Evolutionary conservation across 2,329 filamentous ascomycete species (phyloP).

Genomic region (Talaromyces sp.): DNA sequence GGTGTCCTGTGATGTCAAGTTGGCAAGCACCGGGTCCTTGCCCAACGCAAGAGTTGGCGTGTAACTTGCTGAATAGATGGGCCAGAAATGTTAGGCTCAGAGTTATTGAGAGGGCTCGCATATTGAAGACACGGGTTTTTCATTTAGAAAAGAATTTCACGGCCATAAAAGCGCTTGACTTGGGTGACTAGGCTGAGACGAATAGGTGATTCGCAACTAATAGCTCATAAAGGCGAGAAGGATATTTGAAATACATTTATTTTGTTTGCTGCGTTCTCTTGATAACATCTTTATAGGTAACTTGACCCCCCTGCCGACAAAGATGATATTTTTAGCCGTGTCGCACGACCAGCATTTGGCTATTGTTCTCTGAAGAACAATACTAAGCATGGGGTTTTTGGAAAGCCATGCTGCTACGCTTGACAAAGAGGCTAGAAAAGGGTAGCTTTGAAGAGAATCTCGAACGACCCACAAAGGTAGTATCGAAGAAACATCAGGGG

Average conservation of each 20-base stretch:
- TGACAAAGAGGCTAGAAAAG: background rate
- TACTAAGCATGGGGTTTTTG: background rate
- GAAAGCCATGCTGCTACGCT: background rate
- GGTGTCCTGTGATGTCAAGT: constrained; percentile 1
- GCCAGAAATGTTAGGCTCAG: background rate
- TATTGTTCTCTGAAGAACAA: background rate
- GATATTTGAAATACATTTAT: background rate
- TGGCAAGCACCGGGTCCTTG: constrained; percentile 2
- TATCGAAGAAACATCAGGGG: too few relatives aligned
- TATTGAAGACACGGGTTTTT: background rate
- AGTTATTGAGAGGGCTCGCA: background rate
- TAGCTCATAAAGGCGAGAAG: background rate
- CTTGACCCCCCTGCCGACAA: background rate
- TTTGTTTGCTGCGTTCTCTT: background rate
- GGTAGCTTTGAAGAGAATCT: background rate
- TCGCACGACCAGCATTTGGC: background rate
- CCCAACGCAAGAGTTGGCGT: background rate
- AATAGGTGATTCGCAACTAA: background rate
- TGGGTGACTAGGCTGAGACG: background rate
- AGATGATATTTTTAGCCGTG: background rate
- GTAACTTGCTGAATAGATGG: background rate
- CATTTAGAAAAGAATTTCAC: background rate
- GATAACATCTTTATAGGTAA: background rate
- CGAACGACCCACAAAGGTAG: background rate
- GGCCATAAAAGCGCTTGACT: background rate